Percentiles rank a stretch among this genome's conserved stretches.
phyloP scores from a whole-genome alignment of 768 basidiomycete species.

The Agrocybe pediades region DNA sequence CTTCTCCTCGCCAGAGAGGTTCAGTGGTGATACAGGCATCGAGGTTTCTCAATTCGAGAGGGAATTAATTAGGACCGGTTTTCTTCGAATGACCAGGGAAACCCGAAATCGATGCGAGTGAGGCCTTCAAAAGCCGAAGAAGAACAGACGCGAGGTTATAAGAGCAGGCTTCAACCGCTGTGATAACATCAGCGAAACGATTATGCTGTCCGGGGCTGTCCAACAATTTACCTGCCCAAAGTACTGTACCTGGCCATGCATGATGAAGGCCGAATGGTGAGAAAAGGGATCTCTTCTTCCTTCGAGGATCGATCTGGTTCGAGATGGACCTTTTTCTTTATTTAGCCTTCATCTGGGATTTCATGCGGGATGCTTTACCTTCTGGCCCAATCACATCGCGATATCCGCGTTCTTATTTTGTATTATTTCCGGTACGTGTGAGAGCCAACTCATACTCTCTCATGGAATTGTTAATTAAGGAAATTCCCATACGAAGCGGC shows the following conservation, averaged over 20 bases:
- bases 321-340: constrained; percentile 11
- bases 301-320: constrained; percentile 27
- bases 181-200: constrained; percentile 25
- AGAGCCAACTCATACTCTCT: constrained; percentile 1
- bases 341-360: constrained; percentile 23
- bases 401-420: constrained; percentile 8
- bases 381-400: constrained; percentile 10
- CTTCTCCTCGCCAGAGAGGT: constrained; percentile 27
- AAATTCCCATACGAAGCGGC: constrained; percentile 7
- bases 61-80: constrained; percentile 9
- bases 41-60: too few species aligned
- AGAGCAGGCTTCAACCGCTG: constrained; percentile 26
- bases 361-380: constrained; percentile 11
- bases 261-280: constrained; percentile 20
- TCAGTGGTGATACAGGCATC: constrained; percentile 23
- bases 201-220: constrained; percentile 26
- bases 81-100: too few species aligned
- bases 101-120: constrained; percentile 13
- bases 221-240: constrained; percentile 24
- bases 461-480: constrained; percentile 10
- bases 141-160: constrained; percentile 29
- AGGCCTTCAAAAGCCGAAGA: constrained; percentile 19
- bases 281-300: constrained; percentile 17
- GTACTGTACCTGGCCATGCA: constrained; percentile 35
- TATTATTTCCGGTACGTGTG: constrained; percentile 12